phyloP scores from a whole-genome alignment of 129 eudicot genomes.

The Centaurea solstitialis region DNA sequence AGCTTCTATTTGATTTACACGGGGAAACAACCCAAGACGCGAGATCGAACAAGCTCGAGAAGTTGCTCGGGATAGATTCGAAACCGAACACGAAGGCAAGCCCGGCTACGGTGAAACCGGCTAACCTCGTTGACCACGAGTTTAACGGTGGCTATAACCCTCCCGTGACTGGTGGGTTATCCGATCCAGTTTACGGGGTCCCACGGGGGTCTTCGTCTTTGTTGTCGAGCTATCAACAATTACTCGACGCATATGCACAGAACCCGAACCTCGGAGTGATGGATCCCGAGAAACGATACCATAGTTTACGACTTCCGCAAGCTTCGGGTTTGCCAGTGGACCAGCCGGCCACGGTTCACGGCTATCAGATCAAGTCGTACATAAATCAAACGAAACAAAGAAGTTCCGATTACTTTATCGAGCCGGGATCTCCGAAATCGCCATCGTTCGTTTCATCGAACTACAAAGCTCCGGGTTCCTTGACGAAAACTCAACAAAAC shows the following conservation, averaged over 20 bases:
- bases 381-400: slow-evolving; percentile 48
- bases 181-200: slow-evolving; percentile 54
- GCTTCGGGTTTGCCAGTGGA: slow-evolving; percentile 41
- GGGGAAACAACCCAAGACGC: slow-evolving; percentile 79
- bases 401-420: slow-evolving; percentile 32
- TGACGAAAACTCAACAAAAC: slow-evolving; percentile 56
- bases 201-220: slow-evolving; percentile 52
- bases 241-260: slow-evolving; percentile 54
- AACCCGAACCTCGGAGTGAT: slow-evolving; percentile 38
- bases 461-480: slow-evolving; percentile 47
- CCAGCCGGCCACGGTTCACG: slow-evolving; percentile 91
- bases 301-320: slow-evolving; percentile 71
- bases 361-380: slow-evolving; percentile 62
- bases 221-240: slow-evolving; percentile 54
- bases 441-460: slow-evolving; percentile 45
- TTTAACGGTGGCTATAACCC: slow-evolving; percentile 20
- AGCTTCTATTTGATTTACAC: slow-evolving; percentile 86
- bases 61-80: slow-evolving; percentile 58
- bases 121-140: slow-evolving; percentile 24
- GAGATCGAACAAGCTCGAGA: slow-evolving; percentile 62
- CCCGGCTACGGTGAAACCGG: slow-evolving; percentile 28
- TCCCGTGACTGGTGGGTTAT: slow-evolving; percentile 20
- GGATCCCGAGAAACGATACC: slow-evolving; percentile 89
- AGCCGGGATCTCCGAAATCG: slow-evolving; percentile 47
- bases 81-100: slow-evolving; percentile 51